phyloP scores from a whole-genome alignment of 495 filamentous ascomycete species.

The Daldinia concentrica region DNA sequence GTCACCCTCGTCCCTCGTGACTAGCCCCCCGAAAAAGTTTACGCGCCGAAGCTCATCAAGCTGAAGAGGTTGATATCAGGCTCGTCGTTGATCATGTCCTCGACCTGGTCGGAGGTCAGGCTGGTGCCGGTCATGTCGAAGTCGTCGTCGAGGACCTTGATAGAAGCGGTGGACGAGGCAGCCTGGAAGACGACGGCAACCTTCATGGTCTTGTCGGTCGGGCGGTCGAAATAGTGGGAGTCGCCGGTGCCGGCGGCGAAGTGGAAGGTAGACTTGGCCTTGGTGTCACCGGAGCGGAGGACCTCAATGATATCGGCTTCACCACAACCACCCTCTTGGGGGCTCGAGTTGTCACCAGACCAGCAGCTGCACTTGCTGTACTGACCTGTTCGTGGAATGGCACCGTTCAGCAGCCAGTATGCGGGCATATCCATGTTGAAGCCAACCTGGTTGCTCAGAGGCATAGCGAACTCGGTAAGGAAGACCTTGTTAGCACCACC shows the following conservation, averaged over 20 bases:
- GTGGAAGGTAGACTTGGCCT: constrained; percentile 69
- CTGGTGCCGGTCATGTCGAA: constrained; percentile 43
- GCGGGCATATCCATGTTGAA: constrained; percentile 68
- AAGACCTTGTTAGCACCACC: constrained; percentile 69
- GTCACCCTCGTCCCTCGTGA: constrained; percentile 4
- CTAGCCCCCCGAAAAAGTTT: background rate
- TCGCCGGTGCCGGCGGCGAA: constrained; percentile 63
- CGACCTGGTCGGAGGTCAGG: constrained; percentile 47
- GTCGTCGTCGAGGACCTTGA: constrained; percentile 49
- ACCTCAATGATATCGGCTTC: constrained; percentile 79
- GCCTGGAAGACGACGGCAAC: constrained; percentile 67
- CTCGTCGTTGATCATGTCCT: constrained; percentile 45
- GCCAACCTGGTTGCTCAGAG: constrained; percentile 54
- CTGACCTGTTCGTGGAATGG: constrained; percentile 71
- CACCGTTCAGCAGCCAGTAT: constrained; percentile 75
- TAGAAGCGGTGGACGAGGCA: constrained; percentile 41
- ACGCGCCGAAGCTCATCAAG: constrained; percentile 38
- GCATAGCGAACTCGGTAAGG: constrained; percentile 75
- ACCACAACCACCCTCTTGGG: constrained; percentile 64
- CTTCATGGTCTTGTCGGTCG: constrained; percentile 61
- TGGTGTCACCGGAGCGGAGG: constrained; percentile 58
- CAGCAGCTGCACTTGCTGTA: constrained; percentile 75
- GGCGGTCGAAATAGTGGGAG: constrained; percentile 71
- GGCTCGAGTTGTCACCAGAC: constrained; percentile 51
- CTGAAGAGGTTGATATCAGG: constrained; percentile 36